Percentiles rank a stretch among this genome's conserved stretches.
Conservation (phyloP, 1,284 basidiomycete species). For the Cutaneotrichosporon spelunceum region DNA sequence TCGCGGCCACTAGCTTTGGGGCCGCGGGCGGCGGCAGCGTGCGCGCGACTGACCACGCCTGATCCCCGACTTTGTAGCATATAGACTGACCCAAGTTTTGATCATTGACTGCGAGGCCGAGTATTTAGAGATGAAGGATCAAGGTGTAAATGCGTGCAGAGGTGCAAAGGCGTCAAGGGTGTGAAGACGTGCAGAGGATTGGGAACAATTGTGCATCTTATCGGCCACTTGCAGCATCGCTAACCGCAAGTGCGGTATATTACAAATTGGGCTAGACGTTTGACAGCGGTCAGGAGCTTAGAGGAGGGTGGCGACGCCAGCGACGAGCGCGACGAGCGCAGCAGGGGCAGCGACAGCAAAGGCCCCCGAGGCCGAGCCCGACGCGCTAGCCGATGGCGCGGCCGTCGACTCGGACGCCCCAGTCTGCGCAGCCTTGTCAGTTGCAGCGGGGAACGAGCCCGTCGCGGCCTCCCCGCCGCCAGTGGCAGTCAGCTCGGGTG, state of each 20-base stretch:
- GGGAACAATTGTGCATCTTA: neutral
- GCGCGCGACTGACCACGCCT: conserved; percentile 15
- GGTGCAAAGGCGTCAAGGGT: no score
- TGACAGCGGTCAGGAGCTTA: conserved; percentile 28
- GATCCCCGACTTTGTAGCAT: conserved; percentile 4
- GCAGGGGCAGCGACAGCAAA: conserved; percentile 16
- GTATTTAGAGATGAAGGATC: neutral
- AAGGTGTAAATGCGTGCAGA: neutral
- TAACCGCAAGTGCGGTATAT: neutral
- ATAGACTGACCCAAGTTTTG: neutral
- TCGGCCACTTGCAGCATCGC: neutral
- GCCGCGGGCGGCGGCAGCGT: conserved; percentile 19
- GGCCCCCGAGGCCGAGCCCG: neutral
- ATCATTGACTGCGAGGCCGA: neutral
- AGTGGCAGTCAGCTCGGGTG: conserved; percentile 45
- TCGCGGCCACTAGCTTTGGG: conserved; percentile 17
- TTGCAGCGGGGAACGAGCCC: conserved; percentile 27
- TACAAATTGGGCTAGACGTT: no score
- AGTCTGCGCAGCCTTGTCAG: conserved; percentile 12
- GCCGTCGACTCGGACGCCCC: conserved; percentile 13
- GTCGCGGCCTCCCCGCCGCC: conserved; percentile 47
- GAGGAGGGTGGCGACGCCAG: conserved; percentile 39
- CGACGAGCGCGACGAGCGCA: conserved; percentile 34
- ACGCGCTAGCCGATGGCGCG: conserved; percentile 5
- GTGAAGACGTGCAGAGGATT: no score